phyloP scores from a whole-genome alignment of 441 rosid species.

The Eruca vesicaria region DNA sequence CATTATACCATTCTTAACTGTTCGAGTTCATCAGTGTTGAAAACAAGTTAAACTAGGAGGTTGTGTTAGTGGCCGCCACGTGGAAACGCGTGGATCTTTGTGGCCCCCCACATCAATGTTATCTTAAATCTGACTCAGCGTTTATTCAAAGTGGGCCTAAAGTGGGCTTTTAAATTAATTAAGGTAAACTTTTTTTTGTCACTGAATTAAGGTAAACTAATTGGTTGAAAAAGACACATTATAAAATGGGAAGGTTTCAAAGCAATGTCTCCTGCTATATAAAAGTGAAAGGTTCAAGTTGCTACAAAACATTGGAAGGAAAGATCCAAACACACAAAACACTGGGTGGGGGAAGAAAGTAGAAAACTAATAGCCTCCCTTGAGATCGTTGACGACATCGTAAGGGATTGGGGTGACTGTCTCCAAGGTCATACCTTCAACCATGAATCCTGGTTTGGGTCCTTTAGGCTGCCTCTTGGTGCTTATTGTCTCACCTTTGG shows the following conservation, averaged over 20 bases:
- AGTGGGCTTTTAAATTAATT: not conserved
- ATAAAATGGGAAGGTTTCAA: not conserved
- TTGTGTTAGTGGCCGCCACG: conserved; percentile 17
- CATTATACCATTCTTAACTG: not conserved
- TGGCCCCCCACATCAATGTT: not conserved
- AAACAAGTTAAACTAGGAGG: not conserved
- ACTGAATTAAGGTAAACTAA: too few relatives aligned
- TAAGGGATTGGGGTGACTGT: not conserved
- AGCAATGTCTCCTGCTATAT: not conserved
- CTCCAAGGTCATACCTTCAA: not conserved
- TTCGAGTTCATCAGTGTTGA: not conserved
- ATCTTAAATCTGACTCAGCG: not conserved
- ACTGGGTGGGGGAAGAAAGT: not conserved
- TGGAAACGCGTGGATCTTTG: not conserved
- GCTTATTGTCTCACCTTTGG: not conserved
- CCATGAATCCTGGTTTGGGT: not conserved
- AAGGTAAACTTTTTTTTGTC: too few relatives aligned
- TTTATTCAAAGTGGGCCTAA: not conserved
- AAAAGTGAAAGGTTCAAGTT: not conserved
- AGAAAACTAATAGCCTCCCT: not conserved
- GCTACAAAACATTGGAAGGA: not conserved
- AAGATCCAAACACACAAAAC: not conserved
- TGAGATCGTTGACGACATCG: not conserved
- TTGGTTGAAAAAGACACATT: not conserved
- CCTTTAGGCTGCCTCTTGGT: not conserved